A percentile compares a stretch with the other conserved stretches of the same genome.
These are phyloP conservation scores for Fonsecaea monophora DNA, from an alignment of 2,329 filamentous ascomycete genomes.

Conservation along the genomic window DNA sequence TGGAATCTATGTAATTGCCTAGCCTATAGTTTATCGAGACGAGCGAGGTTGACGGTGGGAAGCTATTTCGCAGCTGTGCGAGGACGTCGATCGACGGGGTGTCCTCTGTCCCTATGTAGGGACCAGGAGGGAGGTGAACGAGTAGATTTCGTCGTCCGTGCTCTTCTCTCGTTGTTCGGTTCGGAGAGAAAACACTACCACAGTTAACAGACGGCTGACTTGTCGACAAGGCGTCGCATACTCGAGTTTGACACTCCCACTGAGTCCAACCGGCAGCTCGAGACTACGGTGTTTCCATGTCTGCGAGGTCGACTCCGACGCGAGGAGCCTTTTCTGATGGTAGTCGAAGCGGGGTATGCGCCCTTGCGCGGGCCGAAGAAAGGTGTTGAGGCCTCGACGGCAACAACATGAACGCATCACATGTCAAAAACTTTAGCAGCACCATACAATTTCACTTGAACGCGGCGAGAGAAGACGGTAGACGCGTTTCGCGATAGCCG, in stretches of 20 bases:
- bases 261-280: slow-evolving; percentile 27
- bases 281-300: slow-evolving; percentile 18
- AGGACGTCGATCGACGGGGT: neutral
- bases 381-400: slow-evolving; percentile 9
- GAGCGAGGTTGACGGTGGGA: slow-evolving; percentile 46
- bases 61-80: slow-evolving; percentile 39
- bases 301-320: neutral
- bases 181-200: slow-evolving; percentile 8
- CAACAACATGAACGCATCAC: slow-evolving; percentile 14
- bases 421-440: slow-evolving; percentile 3
- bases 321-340: neutral
- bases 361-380: neutral
- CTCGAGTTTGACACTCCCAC: slow-evolving; percentile 27
- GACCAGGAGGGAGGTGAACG: slow-evolving; percentile 49
- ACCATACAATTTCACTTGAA: too few relatives aligned
- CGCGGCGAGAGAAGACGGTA: too few relatives aligned
- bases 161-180: too few relatives aligned
- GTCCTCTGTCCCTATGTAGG: slow-evolving; percentile 38
- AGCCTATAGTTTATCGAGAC: slow-evolving; percentile 53
- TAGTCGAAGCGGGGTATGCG: neutral
- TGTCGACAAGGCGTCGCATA: slow-evolving; percentile 9
- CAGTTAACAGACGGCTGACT: neutral
- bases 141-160: slow-evolving; percentile 43
- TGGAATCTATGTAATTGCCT: slow-evolving; percentile 30
- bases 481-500: too few relatives aligned